Conservation (phyloP, 495 filamentous ascomycete species). For the Neurospora sp. region DNA sequence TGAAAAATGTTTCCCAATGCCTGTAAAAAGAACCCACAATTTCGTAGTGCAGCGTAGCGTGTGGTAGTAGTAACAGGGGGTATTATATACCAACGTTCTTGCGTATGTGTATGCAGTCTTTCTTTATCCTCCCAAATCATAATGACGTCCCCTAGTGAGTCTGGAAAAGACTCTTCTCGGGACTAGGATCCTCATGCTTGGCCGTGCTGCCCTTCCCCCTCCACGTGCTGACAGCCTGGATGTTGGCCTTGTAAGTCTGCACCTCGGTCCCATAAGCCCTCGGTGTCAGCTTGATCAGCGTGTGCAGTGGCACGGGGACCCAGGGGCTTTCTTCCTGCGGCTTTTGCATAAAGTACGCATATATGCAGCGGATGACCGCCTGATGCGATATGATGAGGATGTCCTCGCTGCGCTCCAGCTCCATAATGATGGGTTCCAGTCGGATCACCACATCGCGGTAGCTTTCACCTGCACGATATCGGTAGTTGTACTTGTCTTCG, state of each 20-base stretch:
- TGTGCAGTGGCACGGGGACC: constrained; percentile 88
- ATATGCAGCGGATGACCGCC: constrained; percentile 92
- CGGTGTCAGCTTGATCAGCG: constrained; percentile 90
- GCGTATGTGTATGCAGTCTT: background rate
- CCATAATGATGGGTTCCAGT: constrained; percentile 98
- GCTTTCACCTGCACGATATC: constrained; percentile 91
- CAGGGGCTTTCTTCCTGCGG: constrained; percentile 89
- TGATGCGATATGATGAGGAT: constrained; percentile 98
- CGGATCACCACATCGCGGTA: constrained; percentile 97
- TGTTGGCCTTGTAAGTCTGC: constrained; percentile 75
- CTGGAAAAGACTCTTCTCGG: constrained; percentile 15
- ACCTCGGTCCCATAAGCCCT: constrained; percentile 89
- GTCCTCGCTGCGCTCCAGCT: constrained; percentile 88
- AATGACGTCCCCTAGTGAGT: background rate
- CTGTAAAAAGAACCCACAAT: background rate
- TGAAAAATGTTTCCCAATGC: background rate
- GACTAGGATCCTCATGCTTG: constrained; percentile 47
- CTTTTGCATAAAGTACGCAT: constrained; percentile 96
- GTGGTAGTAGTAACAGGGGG: background rate
- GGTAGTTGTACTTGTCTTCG: constrained; percentile 98
- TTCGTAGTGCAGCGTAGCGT: background rate
- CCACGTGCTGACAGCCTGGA: constrained; percentile 91
- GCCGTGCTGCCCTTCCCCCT: constrained; percentile 83
- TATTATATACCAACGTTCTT: background rate
- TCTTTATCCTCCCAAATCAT: background rate